Conservation (phyloP, 2,329 filamentous ascomycete species). For the Blastomyces gilchristii region DNA sequence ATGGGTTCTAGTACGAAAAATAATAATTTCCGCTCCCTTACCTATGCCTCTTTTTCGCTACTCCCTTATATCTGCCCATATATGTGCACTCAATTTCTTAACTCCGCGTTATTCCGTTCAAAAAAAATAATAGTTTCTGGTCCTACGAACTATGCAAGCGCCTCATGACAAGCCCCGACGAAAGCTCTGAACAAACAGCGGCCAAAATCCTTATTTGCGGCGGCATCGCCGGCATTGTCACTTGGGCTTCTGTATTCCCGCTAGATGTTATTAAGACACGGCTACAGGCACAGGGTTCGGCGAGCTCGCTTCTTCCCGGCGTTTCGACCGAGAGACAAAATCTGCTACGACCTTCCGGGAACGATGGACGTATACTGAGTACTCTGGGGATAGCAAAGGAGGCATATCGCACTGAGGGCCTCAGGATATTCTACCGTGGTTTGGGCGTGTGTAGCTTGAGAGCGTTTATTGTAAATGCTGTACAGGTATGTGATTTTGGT, state of each 20-base stretch:
- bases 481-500: constrained; percentile 42
- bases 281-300: constrained; percentile 60
- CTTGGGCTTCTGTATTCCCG: constrained; percentile 85
- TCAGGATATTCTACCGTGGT: constrained; percentile 58
- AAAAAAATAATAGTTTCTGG: constrained; percentile 54
- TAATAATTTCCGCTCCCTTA: not conserved
- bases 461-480: constrained; percentile 87
- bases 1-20: constrained; percentile 69
- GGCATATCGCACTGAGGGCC: constrained; percentile 55
- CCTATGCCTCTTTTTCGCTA: not conserved
- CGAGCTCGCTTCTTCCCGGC: not conserved
- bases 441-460: constrained; percentile 71
- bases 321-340: constrained; percentile 18
- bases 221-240: constrained; percentile 74
- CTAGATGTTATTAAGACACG: constrained; percentile 87
- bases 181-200: constrained; percentile 42
- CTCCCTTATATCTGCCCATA: not conserved
- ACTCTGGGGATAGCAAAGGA: constrained; percentile 55
- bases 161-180: constrained; percentile 39
- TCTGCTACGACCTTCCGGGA: constrained; percentile 17
- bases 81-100: not conserved
- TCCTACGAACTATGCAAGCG: constrained; percentile 70
- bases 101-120: constrained; percentile 4
- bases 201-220: constrained; percentile 68
- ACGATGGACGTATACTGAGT: constrained; percentile 29